phyloP scores from a whole-genome alignment of 768 basidiomycete species.

The Lactarius pseudohatsudake region DNA sequence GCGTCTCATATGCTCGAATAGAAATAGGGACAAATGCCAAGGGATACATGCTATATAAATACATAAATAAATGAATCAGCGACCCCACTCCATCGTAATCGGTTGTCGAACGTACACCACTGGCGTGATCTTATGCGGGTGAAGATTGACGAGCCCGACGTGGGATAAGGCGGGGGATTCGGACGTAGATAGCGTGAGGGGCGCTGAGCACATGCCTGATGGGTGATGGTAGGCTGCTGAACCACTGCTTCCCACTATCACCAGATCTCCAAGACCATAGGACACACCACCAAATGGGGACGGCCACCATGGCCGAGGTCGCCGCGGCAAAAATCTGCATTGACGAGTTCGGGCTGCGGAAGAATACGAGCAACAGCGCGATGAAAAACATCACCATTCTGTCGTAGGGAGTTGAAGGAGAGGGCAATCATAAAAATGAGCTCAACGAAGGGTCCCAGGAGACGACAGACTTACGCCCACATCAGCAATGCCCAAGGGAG shows the following conservation, averaged over 20 bases:
- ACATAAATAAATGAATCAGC: background rate
- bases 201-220: background rate
- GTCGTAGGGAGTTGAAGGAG: background rate
- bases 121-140: background rate
- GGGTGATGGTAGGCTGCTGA: background rate
- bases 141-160: background rate
- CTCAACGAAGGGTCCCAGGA: background rate
- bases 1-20: background rate
- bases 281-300: conserved; percentile 6
- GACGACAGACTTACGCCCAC: conserved; percentile 49
- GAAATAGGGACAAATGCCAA: background rate
- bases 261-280: background rate
- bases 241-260: background rate
- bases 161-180: background rate
- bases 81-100: background rate
- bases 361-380: conserved; percentile 11
- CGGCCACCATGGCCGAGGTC: background rate
- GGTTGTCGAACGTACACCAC: background rate
- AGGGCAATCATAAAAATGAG: background rate
- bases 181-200: background rate
- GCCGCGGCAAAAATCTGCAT: conserved; percentile 2
- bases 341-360: background rate
- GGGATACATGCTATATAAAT: background rate
- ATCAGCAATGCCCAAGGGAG: conserved; percentile 55
- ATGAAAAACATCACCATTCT: conserved; percentile 19